These are phyloP conservation scores for Otatea glauca DNA, from an alignment of 176 grass and related monocot genomes.

Conservation along the genomic window DNA sequence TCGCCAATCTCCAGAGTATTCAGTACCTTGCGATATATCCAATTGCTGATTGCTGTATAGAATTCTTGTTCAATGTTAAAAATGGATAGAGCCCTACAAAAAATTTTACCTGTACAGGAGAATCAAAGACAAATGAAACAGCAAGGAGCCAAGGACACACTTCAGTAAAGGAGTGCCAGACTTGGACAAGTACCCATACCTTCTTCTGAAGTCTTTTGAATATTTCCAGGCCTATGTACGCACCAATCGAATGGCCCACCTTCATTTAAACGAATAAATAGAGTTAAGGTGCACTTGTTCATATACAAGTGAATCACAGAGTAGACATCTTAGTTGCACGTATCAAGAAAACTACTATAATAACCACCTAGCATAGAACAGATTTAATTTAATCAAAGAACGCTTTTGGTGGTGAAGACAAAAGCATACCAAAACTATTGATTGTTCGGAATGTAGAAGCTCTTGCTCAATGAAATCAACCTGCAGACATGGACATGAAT, in stretches of 20 bases:
- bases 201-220: slow-evolving; percentile 78
- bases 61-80: slow-evolving; percentile 79
- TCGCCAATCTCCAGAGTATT: slow-evolving; percentile 22
- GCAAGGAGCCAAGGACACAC: not conserved
- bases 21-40: slow-evolving; percentile 70
- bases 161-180: slow-evolving; percentile 1
- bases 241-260: slow-evolving; percentile 97
- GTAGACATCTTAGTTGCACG: not conserved
- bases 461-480: slow-evolving; percentile 82
- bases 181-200: slow-evolving; percentile 44
- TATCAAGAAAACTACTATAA: slow-evolving; percentile 22
- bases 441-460: slow-evolving; percentile 50
- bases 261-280: slow-evolving; percentile 42
- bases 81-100: slow-evolving; percentile 92
- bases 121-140: slow-evolving; percentile 43
- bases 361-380: not conserved
- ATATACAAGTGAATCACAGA: slow-evolving; percentile 4
- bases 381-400: slow-evolving; percentile 35
- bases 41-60: slow-evolving; percentile 68
- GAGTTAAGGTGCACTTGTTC: not conserved
- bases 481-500: slow-evolving; percentile 42
- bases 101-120: slow-evolving; percentile 62
- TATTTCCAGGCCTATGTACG: slow-evolving; percentile 79
- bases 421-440: slow-evolving; percentile 68
- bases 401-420: not conserved